These are phyloP conservation scores for Spongispora temasekensis DNA, from an alignment of 1,284 basidiomycete species.

Conservation along the genomic window DNA sequence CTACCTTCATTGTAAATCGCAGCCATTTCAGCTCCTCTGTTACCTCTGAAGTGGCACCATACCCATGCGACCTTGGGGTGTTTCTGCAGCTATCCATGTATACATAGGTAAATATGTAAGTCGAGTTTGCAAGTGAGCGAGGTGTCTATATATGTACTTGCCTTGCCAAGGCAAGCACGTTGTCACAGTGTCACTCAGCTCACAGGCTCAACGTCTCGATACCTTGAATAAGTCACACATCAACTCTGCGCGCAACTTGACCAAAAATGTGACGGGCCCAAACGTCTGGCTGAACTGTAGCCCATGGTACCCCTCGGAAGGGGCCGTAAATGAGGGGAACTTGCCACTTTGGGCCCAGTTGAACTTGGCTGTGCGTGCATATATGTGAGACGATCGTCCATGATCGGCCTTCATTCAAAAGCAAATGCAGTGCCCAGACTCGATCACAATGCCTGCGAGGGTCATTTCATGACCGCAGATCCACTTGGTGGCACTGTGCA, in stretches of 20 bases:
- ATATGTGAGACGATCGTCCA: too few species aligned
- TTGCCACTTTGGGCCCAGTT: constrained; percentile 79
- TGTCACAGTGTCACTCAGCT: too few species aligned
- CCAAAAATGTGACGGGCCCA: constrained; percentile 69
- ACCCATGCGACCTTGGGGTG: too few species aligned
- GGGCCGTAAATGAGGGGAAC: constrained; percentile 84
- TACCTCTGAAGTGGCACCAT: too few species aligned
- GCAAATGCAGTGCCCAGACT: constrained; percentile 67
- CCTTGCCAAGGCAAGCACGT: too few species aligned
- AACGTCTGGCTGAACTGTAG: constrained; percentile 75
- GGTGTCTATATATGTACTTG: too few species aligned
- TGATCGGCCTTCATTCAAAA: constrained; percentile 48
- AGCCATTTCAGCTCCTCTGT: too few species aligned
- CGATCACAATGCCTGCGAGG: constrained; percentile 82
- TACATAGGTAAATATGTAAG: too few species aligned
- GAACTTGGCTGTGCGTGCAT: constrained; percentile 80
- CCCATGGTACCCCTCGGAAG: constrained; percentile 85
- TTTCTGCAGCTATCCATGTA: too few species aligned
- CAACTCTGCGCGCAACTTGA: constrained; percentile 74
- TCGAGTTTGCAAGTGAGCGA: too few species aligned
- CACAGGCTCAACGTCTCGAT: too few species aligned
- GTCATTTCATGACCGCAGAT: constrained; percentile 90
- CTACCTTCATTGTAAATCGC: too few species aligned
- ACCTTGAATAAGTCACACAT: constrained; percentile 81
- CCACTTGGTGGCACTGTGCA: constrained; percentile 91